Base-by-base conservation (phyloP, 2,329 filamentous ascomycete species). In the Orbilia ellipsospora region DNA sequence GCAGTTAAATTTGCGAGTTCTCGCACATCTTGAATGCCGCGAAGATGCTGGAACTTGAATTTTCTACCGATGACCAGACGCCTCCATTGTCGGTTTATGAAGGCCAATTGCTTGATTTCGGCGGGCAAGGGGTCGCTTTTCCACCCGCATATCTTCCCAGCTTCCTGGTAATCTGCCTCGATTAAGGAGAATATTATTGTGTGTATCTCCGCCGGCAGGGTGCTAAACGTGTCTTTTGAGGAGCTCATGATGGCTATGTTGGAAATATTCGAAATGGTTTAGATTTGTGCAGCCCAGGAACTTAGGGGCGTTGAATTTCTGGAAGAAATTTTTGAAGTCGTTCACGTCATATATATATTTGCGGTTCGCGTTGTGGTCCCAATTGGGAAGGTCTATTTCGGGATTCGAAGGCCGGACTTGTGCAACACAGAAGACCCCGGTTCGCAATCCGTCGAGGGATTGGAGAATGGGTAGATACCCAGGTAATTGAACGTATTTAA, bases 81-180 rank as follows among this genome's bases (percentile, higher is more conserved):
- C n/a, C 65, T 68, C 65, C 65, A 68, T 61, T 68, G 55, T 61
- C 60, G 65, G 45, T 68, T 68, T 68, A 68, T 68, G 65, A 68
- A 61, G 2, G 65, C 65, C 65, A 68, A 28, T 54, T 40, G 65
- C 36, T 68, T 68, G 44, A 68, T 54, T 60, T 68, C 65, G 42
- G 16, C 31, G 20, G 65, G 55, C 8, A 61, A 36, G 31, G 65
- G 65, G 45, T 68, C 65, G 44, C 23, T 68, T 61, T 68, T 68
- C 55, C 65, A 68, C 28, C 4, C 18, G 12, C 55, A n/a, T 36
- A 68, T 61, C 65, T 68, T 51, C 23, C 23, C 23, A 44, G 45
- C 16, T n/a, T 48, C 28, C 1, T 48, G 28, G 54, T 68, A 68
- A 61, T 68, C 56, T 28, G 65, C 65, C 52, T 68, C 65, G 55